A percentile compares a stretch with the other conserved stretches of the same genome.
Conservation (phyloP, 257 asterid species). For the Salvia hispanica region DNA sequence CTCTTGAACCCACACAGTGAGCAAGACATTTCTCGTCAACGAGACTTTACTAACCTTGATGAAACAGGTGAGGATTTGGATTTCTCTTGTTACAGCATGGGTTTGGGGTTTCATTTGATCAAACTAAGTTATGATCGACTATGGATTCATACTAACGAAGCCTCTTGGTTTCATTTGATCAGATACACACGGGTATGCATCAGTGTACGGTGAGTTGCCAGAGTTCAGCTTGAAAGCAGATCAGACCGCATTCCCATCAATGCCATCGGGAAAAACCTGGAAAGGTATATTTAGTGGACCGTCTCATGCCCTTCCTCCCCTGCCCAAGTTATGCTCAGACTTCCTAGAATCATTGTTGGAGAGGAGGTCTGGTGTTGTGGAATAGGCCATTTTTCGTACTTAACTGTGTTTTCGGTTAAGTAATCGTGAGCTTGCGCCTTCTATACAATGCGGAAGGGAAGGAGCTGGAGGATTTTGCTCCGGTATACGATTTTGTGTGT, state of each 20-base stretch:
- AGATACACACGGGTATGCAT: constrained; percentile 66
- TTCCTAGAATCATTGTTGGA: constrained; percentile 75
- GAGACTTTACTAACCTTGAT: constrained; percentile 38
- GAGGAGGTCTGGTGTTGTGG: constrained; percentile 50
- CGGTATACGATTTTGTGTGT: not conserved
- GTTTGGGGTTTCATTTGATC: not conserved
- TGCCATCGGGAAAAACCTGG: constrained; percentile 57
- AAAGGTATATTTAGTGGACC: constrained; percentile 75
- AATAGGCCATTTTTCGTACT: constrained; percentile 30
- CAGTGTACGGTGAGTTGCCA: constrained; percentile 77
- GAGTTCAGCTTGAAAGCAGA: constrained; percentile 50
- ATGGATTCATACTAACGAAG: not conserved
- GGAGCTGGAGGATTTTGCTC: not conserved
- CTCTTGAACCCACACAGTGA: constrained; percentile 57
- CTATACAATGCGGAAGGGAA: not conserved
- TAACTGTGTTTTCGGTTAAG: not conserved
- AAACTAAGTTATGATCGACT: not conserved
- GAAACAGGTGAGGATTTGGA: constrained; percentile 62
- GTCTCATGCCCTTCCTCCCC: constrained; percentile 83
- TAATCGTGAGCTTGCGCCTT: not conserved
- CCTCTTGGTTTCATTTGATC: constrained; percentile 26
- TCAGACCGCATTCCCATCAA: constrained; percentile 35
- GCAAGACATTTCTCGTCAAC: constrained; percentile 39
- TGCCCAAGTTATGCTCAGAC: constrained; percentile 62
- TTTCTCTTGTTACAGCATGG: not conserved